These are phyloP conservation scores for Lactifluus rugatus DNA, from an alignment of 768 basidiomycete species.

Conservation along the genomic window DNA sequence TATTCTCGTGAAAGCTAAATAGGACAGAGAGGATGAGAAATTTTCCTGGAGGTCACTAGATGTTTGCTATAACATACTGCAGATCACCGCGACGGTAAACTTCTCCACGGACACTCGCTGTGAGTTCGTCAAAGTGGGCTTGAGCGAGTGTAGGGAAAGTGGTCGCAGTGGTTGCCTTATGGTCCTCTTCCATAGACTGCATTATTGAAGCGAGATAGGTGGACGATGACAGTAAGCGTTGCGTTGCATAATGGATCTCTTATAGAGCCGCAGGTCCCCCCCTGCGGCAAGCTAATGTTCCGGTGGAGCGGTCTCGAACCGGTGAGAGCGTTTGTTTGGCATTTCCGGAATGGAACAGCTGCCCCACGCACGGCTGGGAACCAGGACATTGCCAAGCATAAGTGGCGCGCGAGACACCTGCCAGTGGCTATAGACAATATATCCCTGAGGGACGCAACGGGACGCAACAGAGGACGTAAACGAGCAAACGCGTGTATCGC, in stretches of 20 bases:
- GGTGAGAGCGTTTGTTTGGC: background rate
- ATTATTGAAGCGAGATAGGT: slow-evolving; percentile 2
- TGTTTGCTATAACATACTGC: slow-evolving; percentile 1
- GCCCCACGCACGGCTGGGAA: background rate
- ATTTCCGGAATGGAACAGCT: background rate
- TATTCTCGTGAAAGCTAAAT: slow-evolving; percentile 15
- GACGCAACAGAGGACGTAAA: no score
- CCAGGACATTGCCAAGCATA: background rate
- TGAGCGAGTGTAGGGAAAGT: slow-evolving; percentile 9
- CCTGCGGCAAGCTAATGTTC: background rate
- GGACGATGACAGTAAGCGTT: background rate
- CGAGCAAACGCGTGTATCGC: no score
- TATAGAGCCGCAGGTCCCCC: background rate
- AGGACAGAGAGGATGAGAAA: background rate
- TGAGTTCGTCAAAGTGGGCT: slow-evolving; percentile 14
- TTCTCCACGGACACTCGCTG: slow-evolving; percentile 8
- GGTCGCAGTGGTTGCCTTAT: background rate
- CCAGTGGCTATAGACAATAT: background rate
- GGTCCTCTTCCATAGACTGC: background rate
- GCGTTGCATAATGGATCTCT: background rate
- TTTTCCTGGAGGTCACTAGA: background rate
- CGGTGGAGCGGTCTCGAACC: slow-evolving; percentile 7
- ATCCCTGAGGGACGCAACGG: no score
- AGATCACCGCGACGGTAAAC: slow-evolving; percentile 14
- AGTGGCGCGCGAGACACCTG: background rate